Conservation (phyloP, 495 filamentous ascomycete genomes). For the Tuber umbilicatum region DNA sequence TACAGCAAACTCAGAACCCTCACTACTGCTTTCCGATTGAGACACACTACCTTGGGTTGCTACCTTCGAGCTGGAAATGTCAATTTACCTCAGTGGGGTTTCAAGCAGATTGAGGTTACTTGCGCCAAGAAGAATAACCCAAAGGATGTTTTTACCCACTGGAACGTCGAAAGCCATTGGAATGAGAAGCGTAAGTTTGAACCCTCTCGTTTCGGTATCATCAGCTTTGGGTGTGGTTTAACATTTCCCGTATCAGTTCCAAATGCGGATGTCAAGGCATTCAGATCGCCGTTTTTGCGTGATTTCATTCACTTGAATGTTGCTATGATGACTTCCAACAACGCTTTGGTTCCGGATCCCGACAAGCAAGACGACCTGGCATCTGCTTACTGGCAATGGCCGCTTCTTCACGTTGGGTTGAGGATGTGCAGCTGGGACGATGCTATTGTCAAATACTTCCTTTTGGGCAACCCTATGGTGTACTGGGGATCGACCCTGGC, state of each 20-base stretch:
- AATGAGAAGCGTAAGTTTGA: conserved; percentile 70
- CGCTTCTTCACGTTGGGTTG: conserved; percentile 85
- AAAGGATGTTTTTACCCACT: conserved; percentile 89
- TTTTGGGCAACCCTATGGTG: conserved; percentile 90
- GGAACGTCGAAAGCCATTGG: conserved; percentile 93
- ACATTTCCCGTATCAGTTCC: conserved; percentile 57
- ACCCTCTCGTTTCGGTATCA: not conserved
- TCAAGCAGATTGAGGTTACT: conserved; percentile 98
- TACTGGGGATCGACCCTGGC: conserved; percentile 89
- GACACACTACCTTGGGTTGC: conserved; percentile 75
- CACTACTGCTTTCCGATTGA: conserved; percentile 87
- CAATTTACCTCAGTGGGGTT: conserved; percentile 97
- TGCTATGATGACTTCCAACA: conserved; percentile 99
- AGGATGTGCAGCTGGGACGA: conserved; percentile 99
- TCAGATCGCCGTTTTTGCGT: conserved; percentile 91
- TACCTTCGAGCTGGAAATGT: conserved; percentile 93
- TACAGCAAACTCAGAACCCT: conserved; percentile 80
- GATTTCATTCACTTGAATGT: conserved; percentile 98
- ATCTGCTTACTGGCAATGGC: conserved; percentile 98
- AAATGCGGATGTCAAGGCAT: conserved; percentile 80
- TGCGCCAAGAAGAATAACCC: conserved; percentile 92
- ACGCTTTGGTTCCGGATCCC: conserved; percentile 92
- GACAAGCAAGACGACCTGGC: conserved; percentile 98
- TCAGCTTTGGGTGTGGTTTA: conserved; percentile 33
- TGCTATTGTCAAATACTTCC: conserved; percentile 90